Conservation (phyloP, 768 basidiomycete genomes). For the Mrakia blollopis region DNA sequence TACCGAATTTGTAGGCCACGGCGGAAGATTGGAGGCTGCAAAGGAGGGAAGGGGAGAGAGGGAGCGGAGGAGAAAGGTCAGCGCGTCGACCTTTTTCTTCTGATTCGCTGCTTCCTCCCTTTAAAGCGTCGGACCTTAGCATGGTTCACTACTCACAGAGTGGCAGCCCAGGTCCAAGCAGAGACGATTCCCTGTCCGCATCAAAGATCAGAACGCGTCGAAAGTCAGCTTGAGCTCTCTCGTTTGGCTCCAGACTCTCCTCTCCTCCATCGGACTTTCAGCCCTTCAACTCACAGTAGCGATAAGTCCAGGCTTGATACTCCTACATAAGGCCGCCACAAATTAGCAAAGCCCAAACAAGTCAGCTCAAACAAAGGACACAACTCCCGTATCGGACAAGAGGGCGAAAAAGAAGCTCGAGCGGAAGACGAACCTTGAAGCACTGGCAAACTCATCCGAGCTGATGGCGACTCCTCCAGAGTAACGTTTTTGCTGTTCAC, state of each 20-base stretch:
- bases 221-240: no score
- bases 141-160: slow-evolving; percentile 34
- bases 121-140: slow-evolving; percentile 27
- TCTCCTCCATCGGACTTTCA: neutral
- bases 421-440: slow-evolving; percentile 35
- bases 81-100: neutral
- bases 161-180: slow-evolving; percentile 69
- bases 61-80: neutral
- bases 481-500: slow-evolving; percentile 17
- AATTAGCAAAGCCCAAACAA: slow-evolving; percentile 38
- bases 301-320: slow-evolving; percentile 84
- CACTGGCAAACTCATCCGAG: slow-evolving; percentile 54
- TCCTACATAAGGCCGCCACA: slow-evolving; percentile 56
- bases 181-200: slow-evolving; percentile 31
- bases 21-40: slow-evolving; percentile 67
- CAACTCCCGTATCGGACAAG: no score
- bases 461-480: neutral
- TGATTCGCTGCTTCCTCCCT: no score
- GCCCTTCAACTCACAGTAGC: slow-evolving; percentile 59
- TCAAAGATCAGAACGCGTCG: neutral
- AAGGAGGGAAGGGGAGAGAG: slow-evolving; percentile 1
- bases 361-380: neutral
- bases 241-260: no score
- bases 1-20: slow-evolving; percentile 77
- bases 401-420: neutral